Evolutionary conservation across 78 protist genomes (phyloP).

Genomic region (Pirum gemmata): DNA sequence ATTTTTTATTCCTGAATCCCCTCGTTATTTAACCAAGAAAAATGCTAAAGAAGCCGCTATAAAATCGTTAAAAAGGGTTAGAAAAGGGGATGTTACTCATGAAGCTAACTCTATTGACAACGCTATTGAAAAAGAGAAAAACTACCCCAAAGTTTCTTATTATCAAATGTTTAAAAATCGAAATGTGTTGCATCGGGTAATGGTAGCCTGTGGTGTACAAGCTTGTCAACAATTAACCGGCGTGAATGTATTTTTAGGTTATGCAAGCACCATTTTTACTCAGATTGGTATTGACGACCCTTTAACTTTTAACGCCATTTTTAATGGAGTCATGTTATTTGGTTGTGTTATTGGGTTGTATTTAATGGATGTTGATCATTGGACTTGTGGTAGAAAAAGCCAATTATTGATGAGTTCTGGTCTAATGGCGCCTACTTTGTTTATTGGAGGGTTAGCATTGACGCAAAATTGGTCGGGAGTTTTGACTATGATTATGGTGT

Average conservation of each 20-base stretch:
- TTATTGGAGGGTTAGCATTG: background rate
- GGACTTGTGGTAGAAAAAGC: background rate
- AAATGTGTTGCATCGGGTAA: background rate
- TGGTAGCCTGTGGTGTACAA: conserved; percentile 6
- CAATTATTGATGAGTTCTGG: background rate
- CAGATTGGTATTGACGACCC: conserved; percentile 7
- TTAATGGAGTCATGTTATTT: conserved; percentile 6
- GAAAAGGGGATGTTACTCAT: background rate
- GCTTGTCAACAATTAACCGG: conserved; percentile 25
- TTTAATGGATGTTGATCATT: background rate
- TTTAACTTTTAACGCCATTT: background rate
- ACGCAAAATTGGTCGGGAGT: background rate
- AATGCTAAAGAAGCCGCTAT: background rate
- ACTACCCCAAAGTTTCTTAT: background rate
- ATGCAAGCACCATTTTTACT: conserved; percentile 8
- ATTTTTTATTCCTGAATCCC: conserved; percentile 22
- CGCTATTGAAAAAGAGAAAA: background rate
- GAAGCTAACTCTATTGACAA: conserved; percentile 3
- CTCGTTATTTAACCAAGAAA: background rate
- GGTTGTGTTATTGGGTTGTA: background rate
- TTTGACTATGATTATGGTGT: conserved; percentile 3
- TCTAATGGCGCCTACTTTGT: conserved; percentile 6
- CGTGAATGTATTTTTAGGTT: conserved; percentile 26
- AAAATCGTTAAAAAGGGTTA: background rate
- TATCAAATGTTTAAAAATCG: background rate